A percentile compares a stretch with the other conserved stretches of the same genome.
Conservation (phyloP, 768 basidiomycete species). For the Psilocybe azurescens region DNA sequence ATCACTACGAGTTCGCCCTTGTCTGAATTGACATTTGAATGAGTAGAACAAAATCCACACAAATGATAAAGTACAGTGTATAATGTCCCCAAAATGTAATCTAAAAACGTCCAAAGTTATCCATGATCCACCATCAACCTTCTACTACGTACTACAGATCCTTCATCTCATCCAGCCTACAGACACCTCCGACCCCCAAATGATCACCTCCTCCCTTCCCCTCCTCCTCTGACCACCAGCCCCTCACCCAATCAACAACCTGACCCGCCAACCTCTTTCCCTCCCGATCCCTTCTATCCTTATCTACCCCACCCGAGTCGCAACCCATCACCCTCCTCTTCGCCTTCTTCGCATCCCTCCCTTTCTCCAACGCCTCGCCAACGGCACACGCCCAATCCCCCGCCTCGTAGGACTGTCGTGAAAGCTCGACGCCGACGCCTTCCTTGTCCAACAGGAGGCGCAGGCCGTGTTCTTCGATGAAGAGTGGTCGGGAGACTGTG, state of each 20-base stretch:
- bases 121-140: too few relatives aligned
- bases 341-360: conserved; percentile 48
- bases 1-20: too few relatives aligned
- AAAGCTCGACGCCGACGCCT: conserved; percentile 73
- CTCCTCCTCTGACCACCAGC: conserved; percentile 29
- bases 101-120: too few relatives aligned
- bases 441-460: conserved; percentile 64
- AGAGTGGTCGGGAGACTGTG: conserved; percentile 76
- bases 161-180: too few relatives aligned
- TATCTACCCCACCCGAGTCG: conserved; percentile 40
- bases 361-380: conserved; percentile 59
- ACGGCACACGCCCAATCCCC: conserved; percentile 74
- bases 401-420: conserved; percentile 67
- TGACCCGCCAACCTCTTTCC: conserved; percentile 50
- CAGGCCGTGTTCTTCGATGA: conserved; percentile 82
- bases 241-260: conserved; percentile 56
- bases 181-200: too few relatives aligned
- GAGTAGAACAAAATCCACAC: too few relatives aligned
- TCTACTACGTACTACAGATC: too few relatives aligned
- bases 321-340: conserved; percentile 47
- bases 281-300: conserved; percentile 45
- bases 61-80: too few relatives aligned
- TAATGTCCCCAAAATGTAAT: too few relatives aligned
- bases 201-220: too few relatives aligned
- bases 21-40: too few relatives aligned